These are phyloP conservation scores for Escallonia rubra DNA, from an alignment of 129 eudicot genomes.

Conservation along the genomic window DNA sequence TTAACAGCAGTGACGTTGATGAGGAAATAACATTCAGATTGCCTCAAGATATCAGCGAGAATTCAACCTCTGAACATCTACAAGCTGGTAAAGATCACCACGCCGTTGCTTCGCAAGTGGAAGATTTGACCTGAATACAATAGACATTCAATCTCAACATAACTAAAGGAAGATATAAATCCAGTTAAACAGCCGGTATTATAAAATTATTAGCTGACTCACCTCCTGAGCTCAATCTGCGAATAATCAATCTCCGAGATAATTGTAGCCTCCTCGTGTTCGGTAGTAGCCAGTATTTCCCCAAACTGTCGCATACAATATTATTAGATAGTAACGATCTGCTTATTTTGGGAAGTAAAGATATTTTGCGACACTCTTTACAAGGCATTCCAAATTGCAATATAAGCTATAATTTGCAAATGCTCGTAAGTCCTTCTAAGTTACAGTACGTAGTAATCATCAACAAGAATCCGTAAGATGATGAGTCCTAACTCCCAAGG, in stretches of 20 bases:
- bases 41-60: conserved; percentile 13
- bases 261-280: conserved; percentile 77
- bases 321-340: too few relatives aligned
- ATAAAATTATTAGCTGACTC: neutral
- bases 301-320: conserved; percentile 58
- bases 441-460: too few relatives aligned
- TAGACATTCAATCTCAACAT: conserved; percentile 7
- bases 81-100: conserved; percentile 85
- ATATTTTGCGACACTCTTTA: too few relatives aligned
- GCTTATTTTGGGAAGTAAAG: too few relatives aligned
- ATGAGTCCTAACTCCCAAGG: too few relatives aligned
- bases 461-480: too few relatives aligned
- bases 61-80: conserved; percentile 72
- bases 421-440: too few relatives aligned
- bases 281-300: conserved; percentile 85
- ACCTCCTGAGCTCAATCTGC: conserved; percentile 76
- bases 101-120: conserved; percentile 88
- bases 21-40: too few relatives aligned
- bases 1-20: too few relatives aligned
- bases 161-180: neutral
- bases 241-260: conserved; percentile 87
- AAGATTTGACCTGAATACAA: conserved; percentile 65
- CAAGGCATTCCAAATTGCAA: too few relatives aligned
- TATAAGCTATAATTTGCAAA: too few relatives aligned
- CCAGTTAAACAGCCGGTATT: neutral